Evolutionary conservation across 2,329 filamentous ascomycete species (phyloP).

Genomic region (Penicillium sp.): DNA sequence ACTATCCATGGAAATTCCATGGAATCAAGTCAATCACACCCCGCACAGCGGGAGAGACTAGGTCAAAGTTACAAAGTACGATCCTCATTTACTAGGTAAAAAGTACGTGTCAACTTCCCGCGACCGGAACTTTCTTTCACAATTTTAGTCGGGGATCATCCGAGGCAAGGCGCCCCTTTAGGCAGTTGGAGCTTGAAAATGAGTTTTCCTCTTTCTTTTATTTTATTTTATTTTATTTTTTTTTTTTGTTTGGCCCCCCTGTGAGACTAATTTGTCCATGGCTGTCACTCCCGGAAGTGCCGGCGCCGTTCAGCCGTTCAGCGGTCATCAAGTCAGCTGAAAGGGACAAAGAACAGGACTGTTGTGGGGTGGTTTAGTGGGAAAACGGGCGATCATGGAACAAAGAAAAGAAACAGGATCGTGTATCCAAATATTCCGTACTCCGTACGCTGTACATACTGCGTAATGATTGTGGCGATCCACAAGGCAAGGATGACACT

Average conservation of each 20-base stretch:
- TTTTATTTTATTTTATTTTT: not conserved
- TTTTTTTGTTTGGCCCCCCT: not conserved
- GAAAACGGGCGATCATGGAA: not conserved
- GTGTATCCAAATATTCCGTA: not conserved
- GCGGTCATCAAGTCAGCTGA: slow-evolving; percentile 2
- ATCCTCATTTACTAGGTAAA: not conserved
- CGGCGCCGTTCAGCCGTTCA: slow-evolving; percentile 2
- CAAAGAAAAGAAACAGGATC: not conserved
- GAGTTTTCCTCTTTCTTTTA: not conserved
- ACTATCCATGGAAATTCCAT: not conserved
- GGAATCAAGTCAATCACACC: slow-evolving; percentile 13
- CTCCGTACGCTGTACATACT: not conserved
- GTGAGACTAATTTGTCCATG: not conserved
- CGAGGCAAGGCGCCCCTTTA: not conserved
- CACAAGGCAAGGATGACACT: slow-evolving; percentile 10
- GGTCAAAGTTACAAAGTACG: slow-evolving; percentile 21
- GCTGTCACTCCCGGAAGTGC: not conserved
- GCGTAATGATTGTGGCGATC: not conserved
- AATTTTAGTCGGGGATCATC: not conserved
- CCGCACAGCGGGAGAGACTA: slow-evolving; percentile 14
- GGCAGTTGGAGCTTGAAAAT: not conserved
- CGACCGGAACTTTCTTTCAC: slow-evolving; percentile 3
- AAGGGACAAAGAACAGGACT: not conserved
- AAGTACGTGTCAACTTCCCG: slow-evolving; percentile 21
- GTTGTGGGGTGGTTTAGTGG: not conserved